Conservation (phyloP, 352 stramenopile genomes). For the Blastocystis sp. region DNA sequence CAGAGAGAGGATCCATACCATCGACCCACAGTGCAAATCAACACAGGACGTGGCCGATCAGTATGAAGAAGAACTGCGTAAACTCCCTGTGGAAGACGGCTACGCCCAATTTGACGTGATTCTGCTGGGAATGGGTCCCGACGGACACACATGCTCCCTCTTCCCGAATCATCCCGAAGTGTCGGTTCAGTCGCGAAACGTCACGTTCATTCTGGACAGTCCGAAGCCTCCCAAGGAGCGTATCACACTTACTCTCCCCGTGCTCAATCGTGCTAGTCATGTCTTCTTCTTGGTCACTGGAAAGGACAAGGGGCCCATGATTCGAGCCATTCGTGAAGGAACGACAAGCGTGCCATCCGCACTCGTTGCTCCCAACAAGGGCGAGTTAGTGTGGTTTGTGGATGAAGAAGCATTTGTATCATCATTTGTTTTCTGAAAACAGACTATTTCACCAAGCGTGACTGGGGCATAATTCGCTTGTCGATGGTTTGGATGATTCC, state of each 20-base stretch:
- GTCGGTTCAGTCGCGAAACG: constrained; percentile 70
- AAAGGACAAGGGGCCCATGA: constrained; percentile 71
- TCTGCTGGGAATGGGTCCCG: constrained; percentile 87
- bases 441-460: not conserved
- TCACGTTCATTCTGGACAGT: constrained; percentile 87
- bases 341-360: constrained; percentile 67
- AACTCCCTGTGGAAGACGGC: constrained; percentile 51
- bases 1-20: constrained; percentile 20
- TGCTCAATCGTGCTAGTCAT: constrained; percentile 78
- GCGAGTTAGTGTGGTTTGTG: constrained; percentile 74
- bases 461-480: not conserved
- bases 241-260: constrained; percentile 88
- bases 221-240: constrained; percentile 86
- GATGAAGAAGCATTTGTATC: constrained; percentile 65
- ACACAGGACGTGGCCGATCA: constrained; percentile 60
- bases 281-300: constrained; percentile 79
- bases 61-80: constrained; percentile 63
- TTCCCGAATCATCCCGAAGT: constrained; percentile 85
- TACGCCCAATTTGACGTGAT: constrained; percentile 82
- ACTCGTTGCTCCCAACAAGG: constrained; percentile 67
- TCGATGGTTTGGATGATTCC: constrained; percentile 15
- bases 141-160: constrained; percentile 93
- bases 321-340: constrained; percentile 67
- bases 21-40: not conserved
- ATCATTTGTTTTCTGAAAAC: not conserved